Evolutionary conservation across 1,284 basidiomycete species (phyloP).

Genomic region (Cutaneotrichosporon mucoides): DNA sequence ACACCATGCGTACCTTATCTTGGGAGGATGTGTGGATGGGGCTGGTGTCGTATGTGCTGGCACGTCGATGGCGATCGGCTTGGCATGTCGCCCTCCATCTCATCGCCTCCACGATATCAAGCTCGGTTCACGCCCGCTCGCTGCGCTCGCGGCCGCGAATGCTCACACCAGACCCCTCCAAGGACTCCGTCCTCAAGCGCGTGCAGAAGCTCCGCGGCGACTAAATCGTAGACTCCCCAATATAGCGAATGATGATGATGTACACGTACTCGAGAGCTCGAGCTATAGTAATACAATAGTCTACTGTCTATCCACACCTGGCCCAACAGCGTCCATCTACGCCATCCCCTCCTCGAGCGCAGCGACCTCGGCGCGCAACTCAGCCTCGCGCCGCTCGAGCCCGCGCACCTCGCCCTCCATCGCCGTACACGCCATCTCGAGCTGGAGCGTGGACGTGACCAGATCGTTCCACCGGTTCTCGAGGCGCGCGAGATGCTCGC

Average conservation of each 20-base stretch:
- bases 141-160: background rate
- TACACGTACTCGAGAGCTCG: background rate
- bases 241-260: background rate
- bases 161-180: conserved; percentile 71
- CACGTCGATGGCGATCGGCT: too few species aligned
- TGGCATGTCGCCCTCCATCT: too few species aligned
- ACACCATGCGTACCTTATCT: background rate
- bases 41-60: too few species aligned
- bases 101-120: background rate
- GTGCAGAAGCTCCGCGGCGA: conserved; percentile 96
- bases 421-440: conserved; percentile 47
- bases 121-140: background rate
- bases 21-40: background rate
- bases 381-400: conserved; percentile 36
- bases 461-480: conserved; percentile 47
- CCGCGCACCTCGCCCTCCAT: conserved; percentile 45
- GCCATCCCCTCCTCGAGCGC: conserved; percentile 25
- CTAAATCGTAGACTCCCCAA: conserved; percentile 26
- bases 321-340: background rate
- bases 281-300: conserved; percentile 7
- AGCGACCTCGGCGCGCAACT: conserved; percentile 37
- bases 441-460: conserved; percentile 43
- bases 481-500: conserved; percentile 40
- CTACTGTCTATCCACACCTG: background rate
- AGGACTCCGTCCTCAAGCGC: conserved; percentile 94